A percentile compares a stretch with the other conserved stretches of the same genome.
phyloP scores from a whole-genome alignment of 192 early-diverging fungal genomes.

The Mortierella claussenii region DNA sequence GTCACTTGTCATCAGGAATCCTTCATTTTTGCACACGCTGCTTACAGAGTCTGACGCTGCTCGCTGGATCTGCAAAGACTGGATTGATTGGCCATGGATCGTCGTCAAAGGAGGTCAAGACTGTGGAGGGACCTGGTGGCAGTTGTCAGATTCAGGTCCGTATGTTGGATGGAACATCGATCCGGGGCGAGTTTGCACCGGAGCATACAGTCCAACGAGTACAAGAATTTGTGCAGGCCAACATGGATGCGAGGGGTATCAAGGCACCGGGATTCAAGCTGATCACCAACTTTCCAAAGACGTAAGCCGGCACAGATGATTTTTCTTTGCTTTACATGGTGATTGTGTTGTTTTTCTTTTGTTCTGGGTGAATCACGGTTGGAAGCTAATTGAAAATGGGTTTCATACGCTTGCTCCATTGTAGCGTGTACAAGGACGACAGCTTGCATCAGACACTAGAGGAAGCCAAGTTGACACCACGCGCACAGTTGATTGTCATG shows the following conservation, averaged over 20 bases:
- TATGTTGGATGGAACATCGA: slow-evolving; percentile 33
- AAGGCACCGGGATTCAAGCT: slow-evolving; percentile 34
- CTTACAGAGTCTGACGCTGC: slow-evolving; percentile 12
- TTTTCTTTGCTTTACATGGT: neutral
- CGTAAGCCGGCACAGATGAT: neutral
- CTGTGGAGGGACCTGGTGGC: slow-evolving; percentile 38
- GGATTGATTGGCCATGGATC: slow-evolving; percentile 28
- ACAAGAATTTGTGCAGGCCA: slow-evolving; percentile 40
- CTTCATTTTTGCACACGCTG: slow-evolving; percentile 10
- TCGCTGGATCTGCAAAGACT: slow-evolving; percentile 34
- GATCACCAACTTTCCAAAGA: slow-evolving; percentile 48
- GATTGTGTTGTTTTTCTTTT: neutral
- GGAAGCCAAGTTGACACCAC: slow-evolving; percentile 43
- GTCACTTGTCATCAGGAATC: slow-evolving; percentile 36
- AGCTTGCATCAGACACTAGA: slow-evolving; percentile 32
- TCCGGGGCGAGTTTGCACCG: slow-evolving; percentile 43
- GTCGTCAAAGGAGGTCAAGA: slow-evolving; percentile 9
- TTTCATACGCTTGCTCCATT: neutral
- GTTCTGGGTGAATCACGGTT: neutral
- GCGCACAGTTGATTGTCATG: slow-evolving; percentile 37
- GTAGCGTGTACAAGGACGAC: slow-evolving; percentile 32
- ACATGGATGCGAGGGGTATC: slow-evolving; percentile 28
- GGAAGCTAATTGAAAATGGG: no score
- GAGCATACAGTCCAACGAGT: slow-evolving; percentile 30
- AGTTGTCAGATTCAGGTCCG: slow-evolving; percentile 46